phyloP scores from a whole-genome alignment of 345 rosid genomes.

The Gossypium australe region DNA sequence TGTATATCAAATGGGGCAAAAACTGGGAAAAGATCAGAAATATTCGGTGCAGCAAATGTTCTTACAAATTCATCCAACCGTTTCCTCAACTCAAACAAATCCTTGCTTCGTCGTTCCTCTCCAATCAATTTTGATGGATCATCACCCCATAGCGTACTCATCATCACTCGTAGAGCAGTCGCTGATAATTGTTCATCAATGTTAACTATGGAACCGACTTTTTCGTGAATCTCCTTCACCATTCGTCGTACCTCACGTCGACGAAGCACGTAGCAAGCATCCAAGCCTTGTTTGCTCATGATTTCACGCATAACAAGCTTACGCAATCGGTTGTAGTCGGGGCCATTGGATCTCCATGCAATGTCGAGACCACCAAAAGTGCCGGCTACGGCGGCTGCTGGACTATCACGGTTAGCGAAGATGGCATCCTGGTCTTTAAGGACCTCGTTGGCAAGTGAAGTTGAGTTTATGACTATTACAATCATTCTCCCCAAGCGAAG shows the following conservation, averaged over 20 bases:
- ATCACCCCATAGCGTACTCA: conserved; percentile 5
- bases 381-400: conserved; percentile 8
- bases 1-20: conserved; percentile 33
- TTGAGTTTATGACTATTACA: conserved; percentile 24
- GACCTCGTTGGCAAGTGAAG: conserved; percentile 29
- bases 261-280: conserved; percentile 21
- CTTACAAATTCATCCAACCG: not conserved
- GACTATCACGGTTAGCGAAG: conserved; percentile 42
- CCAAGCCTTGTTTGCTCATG: conserved; percentile 31
- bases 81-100: not conserved
- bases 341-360: conserved; percentile 32
- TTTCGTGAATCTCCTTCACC: conserved; percentile 12
- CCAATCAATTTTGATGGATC: not conserved
- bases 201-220: conserved; percentile 28
- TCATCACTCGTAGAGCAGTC: conserved; percentile 10
- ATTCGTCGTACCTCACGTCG: not conserved
- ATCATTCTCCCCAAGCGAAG: conserved; percentile 31
- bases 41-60: not conserved
- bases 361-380: conserved; percentile 33
- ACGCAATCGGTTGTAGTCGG: conserved; percentile 28
- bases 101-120: no score
- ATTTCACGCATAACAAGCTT: conserved; percentile 30
- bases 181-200: conserved; percentile 32
- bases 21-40: not conserved
- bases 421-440: conserved; percentile 39